Base-by-base conservation (phyloP, 2,329 filamentous ascomycete genomes). In the Bipolaris zeicola region DNA sequence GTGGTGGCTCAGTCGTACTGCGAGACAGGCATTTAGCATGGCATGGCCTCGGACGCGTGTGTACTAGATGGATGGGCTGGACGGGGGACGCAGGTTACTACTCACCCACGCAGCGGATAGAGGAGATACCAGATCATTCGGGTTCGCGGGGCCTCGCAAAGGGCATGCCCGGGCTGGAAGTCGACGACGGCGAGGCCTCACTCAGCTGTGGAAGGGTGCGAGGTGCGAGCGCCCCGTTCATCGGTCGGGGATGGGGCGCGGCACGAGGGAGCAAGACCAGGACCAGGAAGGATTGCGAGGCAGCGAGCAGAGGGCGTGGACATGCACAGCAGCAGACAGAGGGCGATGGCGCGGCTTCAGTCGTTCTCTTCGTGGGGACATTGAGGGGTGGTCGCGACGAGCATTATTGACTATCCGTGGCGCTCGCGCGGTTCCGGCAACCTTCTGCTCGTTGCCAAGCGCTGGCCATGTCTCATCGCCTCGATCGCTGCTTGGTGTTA, bases 71-170 rank as follows among this genome's bases (percentile, higher is more conserved):
- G 14, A 50, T 43, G 44, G 24, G 2, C 24, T 34, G 28, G 20
- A 8, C 11, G 34, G 18, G 33, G 45, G 20, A 5, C 13, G 45
- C 13, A 26, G 10, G 34, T 1, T 6, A 20, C 33, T 24, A 63
- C 88, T 76, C 78, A 90, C 89, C 89, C 88, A 83, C 89, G 84
- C 65, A 92, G 81, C 71, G 89, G 89, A 79, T 89, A 92, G 64
- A 92, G 79, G 49, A 92, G 78, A 79, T 89, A 91, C 88, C 88
- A 91, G 78, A 91, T 88, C 88, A 91, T 82, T 68, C 71, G 69
- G 64, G 64, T 62, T 55, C 46, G 62, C 55, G 58, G 39, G 61
- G 60, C 62, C 65, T 55, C 44, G 52, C 38, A 36, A 47, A 55
- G 65, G 65, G 63, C 68, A 73, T 72, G 60, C 64, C 61, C 66